A percentile compares a stretch with the other conserved stretches of the same genome.
These are phyloP conservation scores for Fomitopsis betulina DNA, from an alignment of 1,284 basidiomycete species.

Conservation along the genomic window DNA sequence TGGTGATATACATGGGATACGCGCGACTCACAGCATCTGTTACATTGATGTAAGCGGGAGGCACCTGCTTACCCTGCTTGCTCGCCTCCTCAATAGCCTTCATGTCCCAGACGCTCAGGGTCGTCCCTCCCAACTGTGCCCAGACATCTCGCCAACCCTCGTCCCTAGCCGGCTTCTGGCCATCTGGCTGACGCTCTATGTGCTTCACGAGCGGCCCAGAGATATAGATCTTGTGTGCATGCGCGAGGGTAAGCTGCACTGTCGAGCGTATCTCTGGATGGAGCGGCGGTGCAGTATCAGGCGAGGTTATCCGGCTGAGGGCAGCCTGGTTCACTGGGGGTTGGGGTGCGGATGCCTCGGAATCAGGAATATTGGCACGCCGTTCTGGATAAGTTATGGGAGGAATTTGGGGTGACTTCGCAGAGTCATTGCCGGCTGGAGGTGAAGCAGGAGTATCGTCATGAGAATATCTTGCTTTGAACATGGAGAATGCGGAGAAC, in stretches of 20 bases:
- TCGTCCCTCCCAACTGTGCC: slow-evolving; percentile 92
- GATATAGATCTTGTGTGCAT: slow-evolving; percentile 77
- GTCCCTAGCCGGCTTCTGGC: slow-evolving; percentile 65
- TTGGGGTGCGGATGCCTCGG: slow-evolving; percentile 6
- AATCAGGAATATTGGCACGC: not conserved
- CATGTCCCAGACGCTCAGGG: slow-evolving; percentile 90
- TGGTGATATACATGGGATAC: not conserved
- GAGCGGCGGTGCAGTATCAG: slow-evolving; percentile 32
- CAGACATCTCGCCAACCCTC: slow-evolving; percentile 91
- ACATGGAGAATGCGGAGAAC: slow-evolving; percentile 20
- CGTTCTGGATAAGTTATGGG: not conserved
- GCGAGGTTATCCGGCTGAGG: slow-evolving; percentile 1
- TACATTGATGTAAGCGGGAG: slow-evolving; percentile 82
- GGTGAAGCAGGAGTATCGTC: slow-evolving; percentile 4
- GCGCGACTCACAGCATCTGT: slow-evolving; percentile 71
- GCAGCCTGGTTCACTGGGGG: slow-evolving; percentile 16
- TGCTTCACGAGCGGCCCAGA: slow-evolving; percentile 74
- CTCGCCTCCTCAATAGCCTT: slow-evolving; percentile 78
- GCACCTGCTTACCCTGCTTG: slow-evolving; percentile 75
- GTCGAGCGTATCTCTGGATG: slow-evolving; percentile 79
- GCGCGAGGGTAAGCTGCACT: slow-evolving; percentile 61
- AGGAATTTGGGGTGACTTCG: not conserved
- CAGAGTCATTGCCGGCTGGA: not conserved
- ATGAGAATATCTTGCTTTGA: slow-evolving; percentile 13
- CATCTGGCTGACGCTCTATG: slow-evolving; percentile 74